Base-by-base conservation (phyloP, 2,329 filamentous ascomycete genomes). In the Pseudocercospora pini-densiflorae region DNA sequence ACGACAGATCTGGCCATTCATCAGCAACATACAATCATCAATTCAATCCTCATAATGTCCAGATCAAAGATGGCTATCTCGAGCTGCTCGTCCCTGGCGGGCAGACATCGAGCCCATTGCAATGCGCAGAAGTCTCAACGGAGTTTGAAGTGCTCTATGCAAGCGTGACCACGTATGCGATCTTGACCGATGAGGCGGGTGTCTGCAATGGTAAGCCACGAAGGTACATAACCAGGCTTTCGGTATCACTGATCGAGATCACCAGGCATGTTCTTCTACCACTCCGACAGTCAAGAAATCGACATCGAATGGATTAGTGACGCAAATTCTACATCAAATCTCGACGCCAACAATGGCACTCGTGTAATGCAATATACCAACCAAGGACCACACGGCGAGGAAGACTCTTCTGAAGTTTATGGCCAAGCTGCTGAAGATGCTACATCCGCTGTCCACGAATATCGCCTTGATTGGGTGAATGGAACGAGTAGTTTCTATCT, bases 251-350 rank as follows among this genome's bases (percentile, higher is more conserved):
- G 23, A 63, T n/a, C 4, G 6, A 19, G 9, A 3, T 9, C 5
- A 21, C 24, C 47, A 70, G 69, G 69, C 31, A 70, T 70, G 36
- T 72, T 72, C 61, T 64, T 69, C 3, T 70, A 71, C 65, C 47
- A 62, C 16, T 58, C 51, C 59, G 70, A 71, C 47, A 69, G 51
- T 23, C 70, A 72, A 19, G 71, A 72, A 51, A 61, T 54, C 23
- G 70, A 71, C 31, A 72, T 71, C 47, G 71, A 72, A 67, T 71
- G 70, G 63, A 60, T 72, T 19, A 68, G 63, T 51, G 65, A 71
- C 43, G 61, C 69, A 3, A 59, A 63, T 24, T 68, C 70, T 9
- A 64, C 62, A 12, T 61, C 68, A 7, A 68, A 68, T 54, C 47
- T 45, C 1, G 60, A 64, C 21, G 43, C 47, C 40, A 68, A 53